These are phyloP conservation scores for Eremomyces bilateralis DNA, from an alignment of 495 filamentous ascomycete species.

Conservation along the genomic window DNA sequence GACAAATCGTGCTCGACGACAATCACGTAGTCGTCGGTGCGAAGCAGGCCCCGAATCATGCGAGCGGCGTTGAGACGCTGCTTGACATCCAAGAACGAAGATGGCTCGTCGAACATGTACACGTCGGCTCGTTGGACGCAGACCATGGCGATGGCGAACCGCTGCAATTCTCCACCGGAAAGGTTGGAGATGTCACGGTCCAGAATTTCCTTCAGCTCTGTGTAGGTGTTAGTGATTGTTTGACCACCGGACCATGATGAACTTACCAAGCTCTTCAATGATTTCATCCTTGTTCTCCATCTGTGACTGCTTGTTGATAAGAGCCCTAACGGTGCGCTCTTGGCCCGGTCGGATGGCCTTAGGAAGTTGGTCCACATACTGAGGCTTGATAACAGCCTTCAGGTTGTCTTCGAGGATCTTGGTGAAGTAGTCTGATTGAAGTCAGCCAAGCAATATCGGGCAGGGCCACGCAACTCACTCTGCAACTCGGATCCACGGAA, in stretches of 20 bases:
- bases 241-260: neutral
- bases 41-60: slow-evolving; percentile 72
- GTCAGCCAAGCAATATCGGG: slow-evolving; percentile 7
- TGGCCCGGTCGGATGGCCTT: slow-evolving; percentile 62
- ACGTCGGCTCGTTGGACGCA: slow-evolving; percentile 82
- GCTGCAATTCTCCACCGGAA: slow-evolving; percentile 92
- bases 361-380: slow-evolving; percentile 96
- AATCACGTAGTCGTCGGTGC: slow-evolving; percentile 85
- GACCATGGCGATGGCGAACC: slow-evolving; percentile 86
- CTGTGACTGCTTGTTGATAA: slow-evolving; percentile 51
- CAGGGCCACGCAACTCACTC: slow-evolving; percentile 33
- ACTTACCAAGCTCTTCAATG: slow-evolving; percentile 52
- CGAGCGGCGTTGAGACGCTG: slow-evolving; percentile 82
- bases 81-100: slow-evolving; percentile 95
- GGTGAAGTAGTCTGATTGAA: slow-evolving; percentile 70
- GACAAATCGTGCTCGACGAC: slow-evolving; percentile 98
- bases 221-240: slow-evolving; percentile 11
- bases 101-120: slow-evolving; percentile 99
- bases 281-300: slow-evolving; percentile 72
- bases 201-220: slow-evolving; percentile 67
- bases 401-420: slow-evolving; percentile 91
- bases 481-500: slow-evolving; percentile 95
- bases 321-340: slow-evolving; percentile 52
- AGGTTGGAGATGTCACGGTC: slow-evolving; percentile 74
- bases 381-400: slow-evolving; percentile 94